phyloP scores from a whole-genome alignment of 208 protist species.

The Crithidia acanthocephali region DNA sequence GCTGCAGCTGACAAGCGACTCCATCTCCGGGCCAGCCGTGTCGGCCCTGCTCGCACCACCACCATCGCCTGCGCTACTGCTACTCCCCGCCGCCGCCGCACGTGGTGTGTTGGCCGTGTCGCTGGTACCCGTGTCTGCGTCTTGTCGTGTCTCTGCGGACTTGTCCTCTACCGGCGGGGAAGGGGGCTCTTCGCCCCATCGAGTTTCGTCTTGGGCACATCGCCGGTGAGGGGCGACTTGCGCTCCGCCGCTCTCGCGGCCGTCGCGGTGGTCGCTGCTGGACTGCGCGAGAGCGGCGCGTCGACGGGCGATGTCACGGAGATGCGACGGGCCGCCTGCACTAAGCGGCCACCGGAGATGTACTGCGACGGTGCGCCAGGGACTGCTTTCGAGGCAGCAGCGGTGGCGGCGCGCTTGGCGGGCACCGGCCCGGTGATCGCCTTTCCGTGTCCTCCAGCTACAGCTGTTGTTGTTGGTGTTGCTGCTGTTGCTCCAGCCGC shows the following conservation, averaged over 20 bases:
- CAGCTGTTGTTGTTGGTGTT: not conserved
- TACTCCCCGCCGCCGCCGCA: no score
- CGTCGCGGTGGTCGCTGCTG: not conserved
- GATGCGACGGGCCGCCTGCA: conserved; percentile 16
- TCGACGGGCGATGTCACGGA: not conserved
- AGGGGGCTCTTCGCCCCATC: not conserved
- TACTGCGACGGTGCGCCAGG: not conserved
- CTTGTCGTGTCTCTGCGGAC: not conserved
- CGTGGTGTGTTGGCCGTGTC: not conserved
- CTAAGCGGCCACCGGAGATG: conserved; percentile 11
- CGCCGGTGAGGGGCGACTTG: not conserved
- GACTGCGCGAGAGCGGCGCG: not conserved
- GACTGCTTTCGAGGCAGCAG: not conserved
- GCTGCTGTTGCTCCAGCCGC: not conserved
- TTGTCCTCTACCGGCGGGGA: not conserved
- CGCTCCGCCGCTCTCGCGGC: not conserved
- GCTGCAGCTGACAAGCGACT: conserved; percentile 13
- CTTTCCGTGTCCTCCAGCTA: not conserved
- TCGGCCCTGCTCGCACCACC: not conserved
- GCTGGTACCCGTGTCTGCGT: not conserved
- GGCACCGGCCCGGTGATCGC: not conserved
- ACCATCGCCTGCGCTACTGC: not conserved
- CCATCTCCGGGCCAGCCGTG: not conserved
- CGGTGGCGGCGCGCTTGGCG: conserved; percentile 2
- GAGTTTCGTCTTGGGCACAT: not conserved